Conservation (phyloP, 2,329 filamentous ascomycete species). For the Botrytis squamosa region DNA sequence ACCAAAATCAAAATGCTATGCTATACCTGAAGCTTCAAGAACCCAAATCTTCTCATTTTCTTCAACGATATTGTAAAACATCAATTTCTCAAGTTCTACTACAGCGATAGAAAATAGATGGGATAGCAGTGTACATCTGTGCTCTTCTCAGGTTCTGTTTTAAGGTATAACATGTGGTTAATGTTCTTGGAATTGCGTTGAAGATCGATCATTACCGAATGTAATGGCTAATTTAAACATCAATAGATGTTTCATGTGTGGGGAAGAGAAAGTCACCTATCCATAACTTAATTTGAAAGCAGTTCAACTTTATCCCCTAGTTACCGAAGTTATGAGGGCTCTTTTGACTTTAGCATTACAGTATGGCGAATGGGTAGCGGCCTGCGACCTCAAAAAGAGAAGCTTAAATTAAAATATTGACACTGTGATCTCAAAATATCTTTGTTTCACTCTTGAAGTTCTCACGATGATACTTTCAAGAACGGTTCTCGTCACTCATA, state of each 20-base stretch:
- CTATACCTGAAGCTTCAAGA: neutral
- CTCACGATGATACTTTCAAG: too few relatives aligned
- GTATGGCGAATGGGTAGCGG: too few relatives aligned
- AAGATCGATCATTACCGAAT: neutral
- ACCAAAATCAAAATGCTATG: neutral
- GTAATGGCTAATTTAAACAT: too few relatives aligned
- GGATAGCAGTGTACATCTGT: neutral
- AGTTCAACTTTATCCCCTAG: neutral
- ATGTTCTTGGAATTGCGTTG: too few relatives aligned
- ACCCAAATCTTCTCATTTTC: fast-evolving
- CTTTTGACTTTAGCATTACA: neutral
- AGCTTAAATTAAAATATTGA: neutral
- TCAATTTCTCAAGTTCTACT: too few relatives aligned
- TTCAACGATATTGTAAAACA: fast-evolving
- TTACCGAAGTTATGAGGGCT: neutral
- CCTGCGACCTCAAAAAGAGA: neutral
- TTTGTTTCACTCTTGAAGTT: neutral
- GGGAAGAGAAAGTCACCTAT: neutral
- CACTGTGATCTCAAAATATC: neutral
- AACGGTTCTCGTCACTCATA: too few relatives aligned
- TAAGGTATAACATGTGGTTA: neutral
- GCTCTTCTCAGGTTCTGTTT: too few relatives aligned
- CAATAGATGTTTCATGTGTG: neutral
- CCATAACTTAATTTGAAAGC: neutral
- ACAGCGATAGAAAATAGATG: too few relatives aligned